Base-by-base conservation (phyloP, 2,329 filamentous ascomycete genomes). In the Cladosporium sp. region DNA sequence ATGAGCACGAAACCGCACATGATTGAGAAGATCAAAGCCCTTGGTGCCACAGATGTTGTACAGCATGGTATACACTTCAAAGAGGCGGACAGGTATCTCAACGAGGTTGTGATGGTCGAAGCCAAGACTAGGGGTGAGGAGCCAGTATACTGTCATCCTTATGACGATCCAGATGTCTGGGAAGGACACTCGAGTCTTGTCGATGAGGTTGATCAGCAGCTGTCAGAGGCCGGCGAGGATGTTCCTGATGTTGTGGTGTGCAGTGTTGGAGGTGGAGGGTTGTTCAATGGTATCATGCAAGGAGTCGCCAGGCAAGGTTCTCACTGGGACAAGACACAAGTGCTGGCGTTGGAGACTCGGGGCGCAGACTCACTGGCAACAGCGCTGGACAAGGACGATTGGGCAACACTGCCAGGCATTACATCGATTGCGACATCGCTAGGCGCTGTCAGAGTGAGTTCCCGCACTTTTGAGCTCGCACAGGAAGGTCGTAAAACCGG, bases 241-340 rank as follows among this genome's bases (percentile, higher is more conserved):
- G 32, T 20, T 9, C 80, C 89, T 3, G 85, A 91, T 65, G 88
- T 80, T 2, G 78, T 96, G 10, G 81, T 94, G 40, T 93, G 89
- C 73, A 87, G 81, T 59, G 89, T 92, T 36, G 91, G 90, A 6
- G 91, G 91, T 9, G 91, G 91, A n/a, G 90, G 91, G 0, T 74
- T 95, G 20, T 80, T 96, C 53, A 89, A 87, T 66, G 91, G 91
- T 4, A 75, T 96, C 57, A 83, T 89, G 73, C 78, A 86, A 68
- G 89, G 88, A 8, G 76, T 92, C 19, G 80, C 86, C 66, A 72
- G 75, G 59, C 61, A 70, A 9, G 64, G 64, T 17, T 24, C 34
- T 6, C 15, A 15, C 7, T 65, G 62, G 62, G 36, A 58, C 8
- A 56, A 59, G 22, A 79, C 63, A 53, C 75, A 78, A 19, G 80